Base-by-base conservation (phyloP, 148 eudicot species). In the Chenopodium album region DNA sequence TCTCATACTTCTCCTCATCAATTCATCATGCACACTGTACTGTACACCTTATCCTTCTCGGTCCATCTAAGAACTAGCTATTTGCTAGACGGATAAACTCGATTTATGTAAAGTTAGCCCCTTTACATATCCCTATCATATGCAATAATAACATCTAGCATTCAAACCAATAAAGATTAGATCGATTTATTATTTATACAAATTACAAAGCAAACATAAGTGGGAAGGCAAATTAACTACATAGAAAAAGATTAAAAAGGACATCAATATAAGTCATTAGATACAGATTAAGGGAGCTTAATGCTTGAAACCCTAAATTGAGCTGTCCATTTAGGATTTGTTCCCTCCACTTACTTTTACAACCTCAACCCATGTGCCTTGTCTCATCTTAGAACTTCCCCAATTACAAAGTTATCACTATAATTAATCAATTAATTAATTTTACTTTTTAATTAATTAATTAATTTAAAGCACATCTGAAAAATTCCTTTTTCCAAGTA, bases 341-440 rank as follows among this genome's bases (percentile, higher is more conserved):
- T 78, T 78, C 64, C 79, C 79, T 72, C 52, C 70, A 7, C 64
- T 72, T 20, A 72, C 74, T 65, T 65, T 50, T 77, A 19, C 65
- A 47, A 79, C 85, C 75, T 73, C 73, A 73, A 69, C 65, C 84
- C 85, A 83, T 79, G 85, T 83, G 82, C 31, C 79, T 73, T 83
- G 85, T 83, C 85, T 83, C 85, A 64, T 64, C 69, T 29, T 82
- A 48, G 71, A 82, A 70, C 26, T 82, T 82, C 80, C 84, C 63
- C 50, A 70, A 41, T 41, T 41, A 41, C 44, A 41, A 76, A 71
- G 32, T 75, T 44, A 7, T 32, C 31, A 59, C 62, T 56, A 56
- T 56, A 14, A 56, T 56, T 56, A 56, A 52, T 52, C 2, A 10
- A 56, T 13, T 56, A 48, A 48, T 48, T 23, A 20, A n/a, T 44